Evolutionary conservation across 1,284 basidiomycete genomes (phyloP).

Genomic region (Moesziomyces globuligerus): DNA sequence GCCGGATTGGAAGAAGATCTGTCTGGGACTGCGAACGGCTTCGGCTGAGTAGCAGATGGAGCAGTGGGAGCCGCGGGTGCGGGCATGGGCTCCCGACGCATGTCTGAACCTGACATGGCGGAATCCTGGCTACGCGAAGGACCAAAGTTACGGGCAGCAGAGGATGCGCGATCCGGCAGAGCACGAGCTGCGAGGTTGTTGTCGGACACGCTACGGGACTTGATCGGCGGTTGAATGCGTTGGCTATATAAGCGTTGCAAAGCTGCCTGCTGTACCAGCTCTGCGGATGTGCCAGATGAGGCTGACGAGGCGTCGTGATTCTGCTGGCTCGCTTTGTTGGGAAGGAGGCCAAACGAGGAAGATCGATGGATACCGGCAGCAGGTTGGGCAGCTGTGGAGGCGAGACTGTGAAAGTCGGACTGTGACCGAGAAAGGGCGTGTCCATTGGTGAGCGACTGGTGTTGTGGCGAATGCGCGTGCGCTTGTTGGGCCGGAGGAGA

Average conservation of each 20-base stretch:
- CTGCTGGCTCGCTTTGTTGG: not conserved
- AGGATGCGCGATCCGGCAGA: conserved; percentile 4
- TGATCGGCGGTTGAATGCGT: conserved; percentile 14
- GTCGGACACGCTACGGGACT: conserved; percentile 19
- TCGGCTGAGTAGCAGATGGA: not conserved
- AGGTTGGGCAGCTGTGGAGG: not conserved
- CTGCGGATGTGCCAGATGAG: conserved; percentile 10
- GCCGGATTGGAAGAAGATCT: not conserved
- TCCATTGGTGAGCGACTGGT: not conserved
- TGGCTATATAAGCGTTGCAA: conserved; percentile 45
- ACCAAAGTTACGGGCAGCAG: not conserved
- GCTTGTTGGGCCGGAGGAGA: too few species aligned
- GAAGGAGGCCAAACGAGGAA: conserved; percentile 6
- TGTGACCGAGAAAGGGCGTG: conserved; percentile 20
- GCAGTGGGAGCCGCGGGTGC: not conserved
- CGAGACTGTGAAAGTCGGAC: conserved; percentile 16
- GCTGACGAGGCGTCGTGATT: not conserved
- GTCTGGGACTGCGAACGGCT: conserved; percentile 12
- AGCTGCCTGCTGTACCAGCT: conserved; percentile 39
- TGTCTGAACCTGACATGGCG: not conserved
- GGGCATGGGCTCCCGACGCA: not conserved
- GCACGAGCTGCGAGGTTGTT: conserved; percentile 4
- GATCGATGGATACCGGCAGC: conserved; percentile 15
- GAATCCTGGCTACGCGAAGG: conserved; percentile 1
- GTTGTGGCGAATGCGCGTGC: not conserved